phyloP scores from a whole-genome alignment of 352 stramenopile genomes.

The Halophytophthora batemanensis region DNA sequence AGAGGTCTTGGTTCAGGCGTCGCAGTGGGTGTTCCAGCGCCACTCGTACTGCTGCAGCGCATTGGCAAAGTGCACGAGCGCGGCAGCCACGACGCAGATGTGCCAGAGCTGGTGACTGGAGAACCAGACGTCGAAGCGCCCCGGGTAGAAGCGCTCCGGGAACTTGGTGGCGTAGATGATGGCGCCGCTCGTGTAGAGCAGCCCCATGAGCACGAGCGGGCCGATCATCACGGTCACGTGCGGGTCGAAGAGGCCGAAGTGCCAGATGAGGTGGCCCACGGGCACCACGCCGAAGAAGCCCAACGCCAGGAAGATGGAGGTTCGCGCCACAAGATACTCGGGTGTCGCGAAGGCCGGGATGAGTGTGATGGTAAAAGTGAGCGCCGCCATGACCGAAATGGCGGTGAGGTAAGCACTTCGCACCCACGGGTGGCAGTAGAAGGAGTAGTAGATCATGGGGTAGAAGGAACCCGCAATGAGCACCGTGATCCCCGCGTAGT shows the following conservation, averaged over 20 bases:
- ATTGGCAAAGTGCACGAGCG: slow-evolving; percentile 83
- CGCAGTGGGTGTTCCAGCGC: slow-evolving; percentile 80
- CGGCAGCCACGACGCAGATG: slow-evolving; percentile 83
- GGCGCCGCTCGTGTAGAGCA: slow-evolving; percentile 75
- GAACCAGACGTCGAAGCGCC: slow-evolving; percentile 83
- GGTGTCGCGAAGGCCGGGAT: slow-evolving; percentile 66
- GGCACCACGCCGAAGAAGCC: slow-evolving; percentile 82
- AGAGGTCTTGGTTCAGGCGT: slow-evolving; percentile 28
- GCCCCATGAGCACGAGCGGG: slow-evolving; percentile 68
- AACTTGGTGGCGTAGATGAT: slow-evolving; percentile 86
- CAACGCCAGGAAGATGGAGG: slow-evolving; percentile 72
- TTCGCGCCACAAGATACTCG: slow-evolving; percentile 70
- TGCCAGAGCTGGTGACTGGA: slow-evolving; percentile 88
- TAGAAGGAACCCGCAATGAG: slow-evolving; percentile 86
- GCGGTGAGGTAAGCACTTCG: slow-evolving; percentile 60
- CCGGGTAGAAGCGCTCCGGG: slow-evolving; percentile 81
- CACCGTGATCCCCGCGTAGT: slow-evolving; percentile 86
- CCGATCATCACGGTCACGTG: slow-evolving; percentile 86
- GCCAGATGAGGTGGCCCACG: slow-evolving; percentile 70
- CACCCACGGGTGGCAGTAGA: slow-evolving; percentile 79
- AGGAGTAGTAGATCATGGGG: slow-evolving; percentile 88
- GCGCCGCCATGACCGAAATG: slow-evolving; percentile 61
- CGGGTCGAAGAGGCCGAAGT: slow-evolving; percentile 75
- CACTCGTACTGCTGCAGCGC: slow-evolving; percentile 84
- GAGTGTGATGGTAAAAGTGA: slow-evolving; percentile 73